Conservation (phyloP, 202 grass and related monocot species). For the Eragrostis tef region DNA sequence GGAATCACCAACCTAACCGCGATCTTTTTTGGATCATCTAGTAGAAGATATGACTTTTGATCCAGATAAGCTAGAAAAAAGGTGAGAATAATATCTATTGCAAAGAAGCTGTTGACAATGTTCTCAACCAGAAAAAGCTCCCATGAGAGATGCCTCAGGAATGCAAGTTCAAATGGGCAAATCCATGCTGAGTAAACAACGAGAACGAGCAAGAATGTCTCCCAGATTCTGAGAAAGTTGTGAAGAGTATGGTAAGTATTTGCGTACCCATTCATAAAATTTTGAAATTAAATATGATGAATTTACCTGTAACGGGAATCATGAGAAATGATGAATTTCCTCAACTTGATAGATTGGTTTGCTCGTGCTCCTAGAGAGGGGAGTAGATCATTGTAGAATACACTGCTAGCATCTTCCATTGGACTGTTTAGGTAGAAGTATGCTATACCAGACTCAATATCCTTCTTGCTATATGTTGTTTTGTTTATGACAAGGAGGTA, state of each 20-base stretch:
- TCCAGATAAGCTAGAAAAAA: conserved; percentile 82
- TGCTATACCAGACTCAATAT: conserved; percentile 19
- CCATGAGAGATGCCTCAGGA: conserved; percentile 61
- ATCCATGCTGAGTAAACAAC: conserved; percentile 90
- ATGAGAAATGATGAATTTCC: conserved; percentile 75
- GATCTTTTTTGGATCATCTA: conserved; percentile 74
- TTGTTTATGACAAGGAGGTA: conserved; percentile 19
- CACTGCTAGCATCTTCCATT: conserved; percentile 55
- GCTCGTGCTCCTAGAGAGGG: conserved; percentile 77
- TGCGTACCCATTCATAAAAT: not conserved
- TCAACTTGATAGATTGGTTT: conserved; percentile 65
- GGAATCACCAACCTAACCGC: conserved; percentile 60
- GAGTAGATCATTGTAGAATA: conserved; percentile 61
- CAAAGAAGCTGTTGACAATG: conserved; percentile 73
- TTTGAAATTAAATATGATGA: conserved; percentile 13
- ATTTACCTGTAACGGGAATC: conserved; percentile 78
- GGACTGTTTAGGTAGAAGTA: conserved; percentile 26
- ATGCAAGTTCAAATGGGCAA: conserved; percentile 82
- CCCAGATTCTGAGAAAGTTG: conserved; percentile 63
- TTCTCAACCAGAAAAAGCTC: conserved; percentile 64
- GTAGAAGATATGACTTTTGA: conserved; percentile 63
- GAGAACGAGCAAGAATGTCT: conserved; percentile 72
- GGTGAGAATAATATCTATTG: conserved; percentile 80
- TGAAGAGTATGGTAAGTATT: conserved; percentile 23
- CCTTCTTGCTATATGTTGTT: conserved; percentile 16